Conservation (phyloP, 177 flowering plant genomes). For the Vitis hybrid region DNA sequence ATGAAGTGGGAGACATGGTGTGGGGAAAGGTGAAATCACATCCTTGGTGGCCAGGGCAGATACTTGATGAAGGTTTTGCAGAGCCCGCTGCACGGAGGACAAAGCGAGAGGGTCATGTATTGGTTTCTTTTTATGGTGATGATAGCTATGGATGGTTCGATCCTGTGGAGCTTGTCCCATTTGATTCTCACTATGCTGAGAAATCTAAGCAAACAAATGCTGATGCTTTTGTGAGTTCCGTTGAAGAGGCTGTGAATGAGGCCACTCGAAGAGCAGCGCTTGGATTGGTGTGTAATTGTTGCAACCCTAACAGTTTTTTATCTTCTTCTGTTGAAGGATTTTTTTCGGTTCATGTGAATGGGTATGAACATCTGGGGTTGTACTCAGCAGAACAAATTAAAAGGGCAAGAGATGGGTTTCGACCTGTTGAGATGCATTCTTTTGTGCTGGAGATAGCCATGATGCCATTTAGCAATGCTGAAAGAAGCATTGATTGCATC, state of each 20-base stretch:
- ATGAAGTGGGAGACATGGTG: constrained; percentile 18
- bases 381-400: constrained; percentile 1
- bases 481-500: constrained; percentile 4
- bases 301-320: constrained; percentile 1
- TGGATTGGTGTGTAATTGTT: constrained; percentile 6
- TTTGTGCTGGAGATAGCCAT: constrained; percentile 10
- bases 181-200: constrained; percentile 4
- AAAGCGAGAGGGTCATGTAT: constrained; percentile 8
- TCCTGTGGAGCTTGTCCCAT: constrained; percentile 8
- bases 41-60: constrained; percentile 22
- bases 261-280: constrained; percentile 1
- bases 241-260: constrained; percentile 15
- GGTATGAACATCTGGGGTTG: constrained; percentile 1
- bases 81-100: background rate
- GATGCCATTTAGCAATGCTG: background rate
- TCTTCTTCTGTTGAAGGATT: background rate
- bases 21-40: constrained; percentile 15
- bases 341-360: constrained; percentile 10
- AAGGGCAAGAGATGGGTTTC: constrained; percentile 2
- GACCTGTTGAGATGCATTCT: constrained; percentile 1
- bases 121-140: constrained; percentile 18
- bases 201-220: constrained; percentile 5
- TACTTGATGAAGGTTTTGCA: constrained; percentile 12
- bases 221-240: background rate
- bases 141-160: constrained; percentile 18